These are phyloP conservation scores for Backusella sp. DNA, from an alignment of 192 early-diverging fungal species.

Conservation along the genomic window DNA sequence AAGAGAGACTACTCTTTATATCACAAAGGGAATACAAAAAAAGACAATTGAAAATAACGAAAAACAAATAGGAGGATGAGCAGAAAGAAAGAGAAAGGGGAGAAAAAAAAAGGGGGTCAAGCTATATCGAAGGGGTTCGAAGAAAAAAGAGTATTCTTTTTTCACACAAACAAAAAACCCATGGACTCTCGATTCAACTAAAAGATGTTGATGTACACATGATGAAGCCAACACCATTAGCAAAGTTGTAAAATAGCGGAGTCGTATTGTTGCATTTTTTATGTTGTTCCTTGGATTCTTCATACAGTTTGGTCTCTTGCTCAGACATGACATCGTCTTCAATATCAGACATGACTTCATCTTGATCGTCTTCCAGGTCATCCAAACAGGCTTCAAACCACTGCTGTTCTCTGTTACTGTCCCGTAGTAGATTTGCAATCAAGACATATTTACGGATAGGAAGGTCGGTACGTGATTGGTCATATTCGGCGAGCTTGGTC, in stretches of 20 bases:
- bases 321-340: background rate
- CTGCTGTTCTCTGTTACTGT: background rate
- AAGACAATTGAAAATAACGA: background rate
- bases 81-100: background rate
- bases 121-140: background rate
- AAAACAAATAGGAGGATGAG: background rate
- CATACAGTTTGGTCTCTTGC: background rate
- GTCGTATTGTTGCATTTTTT: background rate
- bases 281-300: background rate
- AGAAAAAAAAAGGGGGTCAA: background rate
- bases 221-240: background rate
- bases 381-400: slow-evolving; percentile 12
- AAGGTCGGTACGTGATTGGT: slow-evolving; percentile 11
- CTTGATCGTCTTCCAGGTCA: background rate
- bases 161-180: background rate
- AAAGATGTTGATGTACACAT: background rate
- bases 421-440: slow-evolving; percentile 11
- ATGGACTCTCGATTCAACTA: background rate
- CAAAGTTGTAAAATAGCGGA: background rate
- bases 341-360: background rate
- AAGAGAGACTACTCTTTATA: too few species aligned
- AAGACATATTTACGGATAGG: slow-evolving; percentile 15
- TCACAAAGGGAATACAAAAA: background rate
- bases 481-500: background rate
- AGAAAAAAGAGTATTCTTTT: background rate